These are phyloP conservation scores for Hygrocybe coccinea DNA, from an alignment of 768 basidiomycete species.

Conservation along the genomic window DNA sequence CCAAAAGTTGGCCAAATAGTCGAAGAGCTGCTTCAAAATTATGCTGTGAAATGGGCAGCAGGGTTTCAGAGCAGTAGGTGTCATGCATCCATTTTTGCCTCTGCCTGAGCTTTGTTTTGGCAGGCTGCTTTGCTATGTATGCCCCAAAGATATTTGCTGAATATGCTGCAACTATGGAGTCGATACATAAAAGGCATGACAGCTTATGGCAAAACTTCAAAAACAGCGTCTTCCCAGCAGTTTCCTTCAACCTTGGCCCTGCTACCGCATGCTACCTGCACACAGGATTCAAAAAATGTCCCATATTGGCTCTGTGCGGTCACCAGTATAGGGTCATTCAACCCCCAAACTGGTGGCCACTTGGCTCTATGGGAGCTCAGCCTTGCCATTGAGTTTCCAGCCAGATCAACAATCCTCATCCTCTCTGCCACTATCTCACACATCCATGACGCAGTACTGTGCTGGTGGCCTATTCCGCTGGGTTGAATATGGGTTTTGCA, in stretches of 20 bases:
- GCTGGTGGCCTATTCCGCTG: constrained; percentile 22
- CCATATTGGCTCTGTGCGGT: constrained; percentile 11
- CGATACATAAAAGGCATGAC: background rate
- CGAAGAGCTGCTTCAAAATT: background rate
- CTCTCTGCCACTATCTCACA: constrained; percentile 19
- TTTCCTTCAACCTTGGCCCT: constrained; percentile 12
- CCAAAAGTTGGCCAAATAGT: background rate
- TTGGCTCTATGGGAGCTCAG: constrained; percentile 18
- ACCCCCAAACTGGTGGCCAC: constrained; percentile 16
- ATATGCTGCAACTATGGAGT: background rate
- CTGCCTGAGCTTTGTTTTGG: background rate
- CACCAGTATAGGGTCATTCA: constrained; percentile 11
- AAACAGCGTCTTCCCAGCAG: background rate
- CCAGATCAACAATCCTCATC: constrained; percentile 17
- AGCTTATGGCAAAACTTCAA: constrained; percentile 6
- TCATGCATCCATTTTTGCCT: background rate
- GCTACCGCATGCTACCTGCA: background rate
- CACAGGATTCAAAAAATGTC: constrained; percentile 7
- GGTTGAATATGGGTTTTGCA: constrained; percentile 14
- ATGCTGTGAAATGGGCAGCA: background rate
- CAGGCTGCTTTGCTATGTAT: background rate
- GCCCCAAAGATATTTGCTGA: background rate
- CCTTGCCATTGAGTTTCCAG: constrained; percentile 18
- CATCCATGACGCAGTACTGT: constrained; percentile 20
- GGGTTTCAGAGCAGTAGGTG: background rate